Evolutionary conservation across 768 basidiomycete genomes (phyloP).

Genomic region (Lentinula edodes): DNA sequence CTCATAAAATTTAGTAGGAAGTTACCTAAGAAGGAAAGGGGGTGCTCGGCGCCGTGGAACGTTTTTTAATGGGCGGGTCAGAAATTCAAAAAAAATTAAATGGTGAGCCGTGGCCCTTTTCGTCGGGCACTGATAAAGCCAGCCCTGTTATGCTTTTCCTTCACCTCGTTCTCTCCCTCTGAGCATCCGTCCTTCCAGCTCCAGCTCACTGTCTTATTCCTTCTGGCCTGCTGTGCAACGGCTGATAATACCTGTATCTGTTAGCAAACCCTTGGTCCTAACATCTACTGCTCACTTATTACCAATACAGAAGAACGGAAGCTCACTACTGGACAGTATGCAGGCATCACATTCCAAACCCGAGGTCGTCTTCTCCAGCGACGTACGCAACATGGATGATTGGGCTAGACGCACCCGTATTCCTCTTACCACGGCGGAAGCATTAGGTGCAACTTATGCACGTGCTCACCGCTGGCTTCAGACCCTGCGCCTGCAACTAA

Average conservation of each 20-base stretch:
- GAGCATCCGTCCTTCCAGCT: conserved; percentile 19
- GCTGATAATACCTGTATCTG: not conserved
- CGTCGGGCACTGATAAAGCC: conserved; percentile 42
- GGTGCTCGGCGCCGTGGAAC: conserved; percentile 62
- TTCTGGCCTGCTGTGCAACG: conserved; percentile 11
- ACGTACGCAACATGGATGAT: conserved; percentile 76
- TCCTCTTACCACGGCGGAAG: conserved; percentile 78
- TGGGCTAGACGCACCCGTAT: conserved; percentile 79
- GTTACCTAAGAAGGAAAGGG: conserved; percentile 26
- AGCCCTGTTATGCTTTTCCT: conserved; percentile 22
- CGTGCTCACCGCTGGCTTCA: conserved; percentile 75
- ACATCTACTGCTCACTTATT: not conserved
- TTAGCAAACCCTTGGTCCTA: not conserved
- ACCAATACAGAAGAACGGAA: not conserved
- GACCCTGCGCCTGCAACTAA: conserved; percentile 53
- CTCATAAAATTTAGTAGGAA: conserved; percentile 6
- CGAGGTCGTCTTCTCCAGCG: conserved; percentile 73
- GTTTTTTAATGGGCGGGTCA: conserved; percentile 23
- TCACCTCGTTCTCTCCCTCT: conserved; percentile 19
- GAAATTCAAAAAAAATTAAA: conserved; percentile 28
- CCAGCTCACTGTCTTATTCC: conserved; percentile 15
- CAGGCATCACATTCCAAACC: conserved; percentile 22
- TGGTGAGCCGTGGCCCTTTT: conserved; percentile 44
- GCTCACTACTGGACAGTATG: conserved; percentile 1
- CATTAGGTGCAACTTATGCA: conserved; percentile 75